These are phyloP conservation scores for Friedmanniomyces endolithicus DNA, from an alignment of 495 filamentous ascomycete species.

Conservation along the genomic window DNA sequence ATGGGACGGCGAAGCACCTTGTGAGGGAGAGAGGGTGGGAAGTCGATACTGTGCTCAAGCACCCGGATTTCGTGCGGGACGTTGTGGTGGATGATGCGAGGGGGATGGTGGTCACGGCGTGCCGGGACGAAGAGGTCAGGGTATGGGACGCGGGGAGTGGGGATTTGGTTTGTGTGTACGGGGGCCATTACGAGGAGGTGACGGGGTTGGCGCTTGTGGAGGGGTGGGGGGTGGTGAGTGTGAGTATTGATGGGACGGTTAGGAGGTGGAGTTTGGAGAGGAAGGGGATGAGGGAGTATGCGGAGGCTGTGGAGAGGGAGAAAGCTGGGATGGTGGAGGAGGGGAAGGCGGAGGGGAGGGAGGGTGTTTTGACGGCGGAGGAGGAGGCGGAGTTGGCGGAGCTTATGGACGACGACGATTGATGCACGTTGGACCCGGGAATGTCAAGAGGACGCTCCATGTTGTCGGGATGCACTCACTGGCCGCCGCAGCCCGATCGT, in stretches of 20 bases:
- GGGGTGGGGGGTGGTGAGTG: constrained; percentile 52
- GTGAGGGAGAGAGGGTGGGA: constrained; percentile 52
- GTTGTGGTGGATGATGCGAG: constrained; percentile 57
- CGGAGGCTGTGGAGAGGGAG: constrained; percentile 37
- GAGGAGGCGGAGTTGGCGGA: constrained; percentile 81
- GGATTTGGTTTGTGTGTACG: constrained; percentile 59
- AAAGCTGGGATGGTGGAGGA: constrained; percentile 30
- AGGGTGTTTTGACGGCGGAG: constrained; percentile 54
- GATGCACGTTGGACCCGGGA: constrained; percentile 18
- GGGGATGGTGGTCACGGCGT: constrained; percentile 80
- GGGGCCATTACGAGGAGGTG: constrained; percentile 87
- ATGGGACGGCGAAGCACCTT: constrained; percentile 68
- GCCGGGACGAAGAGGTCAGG: constrained; percentile 80
- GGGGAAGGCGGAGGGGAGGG: constrained; percentile 33
- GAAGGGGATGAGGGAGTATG: constrained; percentile 44
- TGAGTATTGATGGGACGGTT: constrained; percentile 78
- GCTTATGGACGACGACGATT: constrained; percentile 66
- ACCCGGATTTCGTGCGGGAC: constrained; percentile 83
- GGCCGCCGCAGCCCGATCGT: no score
- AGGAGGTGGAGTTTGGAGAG: constrained; percentile 64
- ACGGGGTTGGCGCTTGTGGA: constrained; percentile 60
- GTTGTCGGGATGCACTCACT: no score
- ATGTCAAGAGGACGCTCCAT: not conserved
- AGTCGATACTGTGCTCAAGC: constrained; percentile 55
- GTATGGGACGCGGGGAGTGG: constrained; percentile 75